Conservation (phyloP, 2,329 filamentous ascomycete species). For the Aspergillus unguis region DNA sequence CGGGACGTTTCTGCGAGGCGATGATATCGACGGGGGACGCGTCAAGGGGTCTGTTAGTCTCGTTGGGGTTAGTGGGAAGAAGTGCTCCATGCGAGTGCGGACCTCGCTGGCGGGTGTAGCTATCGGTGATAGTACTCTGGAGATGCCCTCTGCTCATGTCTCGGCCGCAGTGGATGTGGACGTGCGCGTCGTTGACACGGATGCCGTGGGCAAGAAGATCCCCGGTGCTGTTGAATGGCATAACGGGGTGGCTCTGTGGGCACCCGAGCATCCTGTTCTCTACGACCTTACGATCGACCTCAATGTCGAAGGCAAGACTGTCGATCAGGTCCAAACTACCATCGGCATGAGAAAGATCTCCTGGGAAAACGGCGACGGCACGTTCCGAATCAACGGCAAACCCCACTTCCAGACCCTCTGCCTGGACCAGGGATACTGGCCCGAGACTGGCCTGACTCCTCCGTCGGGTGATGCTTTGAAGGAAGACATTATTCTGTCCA, state of each 20-base stretch:
- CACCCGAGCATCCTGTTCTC: conserved; percentile 59
- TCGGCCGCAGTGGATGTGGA: not conserved
- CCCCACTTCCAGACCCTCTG: conserved; percentile 66
- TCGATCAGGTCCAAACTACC: conserved; percentile 58
- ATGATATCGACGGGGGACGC: conserved; percentile 51
- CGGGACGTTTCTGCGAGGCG: conserved; percentile 59
- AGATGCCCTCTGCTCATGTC: not conserved
- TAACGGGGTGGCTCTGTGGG: conserved; percentile 62
- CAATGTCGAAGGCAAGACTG: conserved; percentile 32
- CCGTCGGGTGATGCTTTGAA: conserved; percentile 65
- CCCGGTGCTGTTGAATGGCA: conserved; percentile 23
- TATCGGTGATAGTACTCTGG: conserved; percentile 39
- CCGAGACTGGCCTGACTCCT: conserved; percentile 63
- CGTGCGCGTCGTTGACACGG: not conserved
- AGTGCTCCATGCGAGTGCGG: conserved; percentile 53
- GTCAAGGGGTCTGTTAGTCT: conserved; percentile 53
- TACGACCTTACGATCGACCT: conserved; percentile 61
- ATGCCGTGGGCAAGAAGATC: too few species aligned
- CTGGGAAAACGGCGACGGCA: conserved; percentile 58
- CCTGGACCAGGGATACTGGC: conserved; percentile 70
- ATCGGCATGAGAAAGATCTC: conserved; percentile 60
- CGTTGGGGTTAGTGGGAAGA: conserved; percentile 38
- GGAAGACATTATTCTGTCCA: conserved; percentile 61
- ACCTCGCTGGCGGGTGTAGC: conserved; percentile 49
- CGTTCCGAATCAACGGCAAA: conserved; percentile 63